Percentiles rank a stretch among this genome's conserved stretches.
phyloP scores from a whole-genome alignment of 176 grass and related monocot species.

The Dendrocalamus sinicus region DNA sequence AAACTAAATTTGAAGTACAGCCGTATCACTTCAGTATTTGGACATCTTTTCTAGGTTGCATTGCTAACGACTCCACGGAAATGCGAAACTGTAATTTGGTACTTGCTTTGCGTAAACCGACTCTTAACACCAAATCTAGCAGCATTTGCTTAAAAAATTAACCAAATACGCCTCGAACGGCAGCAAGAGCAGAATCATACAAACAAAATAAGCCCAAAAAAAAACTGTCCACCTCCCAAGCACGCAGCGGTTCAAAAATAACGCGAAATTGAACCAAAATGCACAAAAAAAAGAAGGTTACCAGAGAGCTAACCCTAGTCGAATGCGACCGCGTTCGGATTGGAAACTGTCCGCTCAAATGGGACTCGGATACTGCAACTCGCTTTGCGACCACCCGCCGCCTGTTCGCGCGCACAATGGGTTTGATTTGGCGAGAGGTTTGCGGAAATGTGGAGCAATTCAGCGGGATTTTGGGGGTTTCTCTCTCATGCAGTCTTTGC shows the following conservation, averaged over 20 bases:
- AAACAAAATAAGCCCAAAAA: too few species aligned
- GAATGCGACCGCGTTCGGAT: not conserved
- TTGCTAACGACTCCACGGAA: conserved; percentile 25
- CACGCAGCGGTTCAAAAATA: conserved; percentile 1
- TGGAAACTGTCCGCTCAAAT: not conserved
- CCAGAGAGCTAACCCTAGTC: conserved; percentile 3
- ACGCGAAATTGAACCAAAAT: not conserved
- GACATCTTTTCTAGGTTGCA: not conserved
- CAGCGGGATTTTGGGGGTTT: not conserved
- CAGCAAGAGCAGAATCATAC: not conserved
- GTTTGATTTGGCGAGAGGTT: conserved; percentile 3
- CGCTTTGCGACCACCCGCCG: not conserved
- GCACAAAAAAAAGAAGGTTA: not conserved
- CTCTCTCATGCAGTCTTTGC: conserved; percentile 19
- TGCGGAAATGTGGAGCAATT: conserved; percentile 34
- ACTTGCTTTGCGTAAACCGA: not conserved
- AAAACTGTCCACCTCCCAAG: not conserved
- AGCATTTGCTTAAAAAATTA: not conserved
- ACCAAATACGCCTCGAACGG: not conserved
- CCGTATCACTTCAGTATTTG: not conserved
- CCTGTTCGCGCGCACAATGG: not conserved
- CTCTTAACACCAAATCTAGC: not conserved
- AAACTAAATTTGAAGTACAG: conserved; percentile 2
- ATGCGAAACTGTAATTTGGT: not conserved
- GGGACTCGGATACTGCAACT: not conserved